A percentile compares a stretch with the other conserved stretches of the same genome.
These are phyloP conservation scores for Dalechampia spathulata DNA, from an alignment of 441 rosid genomes.

Conservation along the genomic window DNA sequence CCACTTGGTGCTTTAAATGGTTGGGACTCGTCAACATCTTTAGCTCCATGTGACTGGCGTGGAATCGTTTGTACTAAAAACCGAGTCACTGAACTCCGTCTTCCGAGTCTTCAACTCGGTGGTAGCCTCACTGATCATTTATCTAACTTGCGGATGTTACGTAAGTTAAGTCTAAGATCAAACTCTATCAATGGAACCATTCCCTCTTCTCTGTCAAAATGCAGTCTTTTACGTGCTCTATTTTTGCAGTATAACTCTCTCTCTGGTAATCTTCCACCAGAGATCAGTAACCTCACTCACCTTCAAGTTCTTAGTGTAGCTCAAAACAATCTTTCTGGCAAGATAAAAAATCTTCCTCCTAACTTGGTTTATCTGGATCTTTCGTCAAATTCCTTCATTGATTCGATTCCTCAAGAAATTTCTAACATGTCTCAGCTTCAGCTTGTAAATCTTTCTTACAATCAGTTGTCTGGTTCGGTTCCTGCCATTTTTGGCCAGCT, in stretches of 20 bases:
- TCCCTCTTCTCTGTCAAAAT: slow-evolving; percentile 67
- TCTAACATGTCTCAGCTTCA: slow-evolving; percentile 59
- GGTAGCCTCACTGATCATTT: slow-evolving; percentile 60
- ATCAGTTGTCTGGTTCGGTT: slow-evolving; percentile 62
- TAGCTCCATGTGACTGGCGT: slow-evolving; percentile 92
- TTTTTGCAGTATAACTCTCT: slow-evolving; percentile 83
- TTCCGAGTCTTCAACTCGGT: slow-evolving; percentile 70
- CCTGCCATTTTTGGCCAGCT: slow-evolving; percentile 64
- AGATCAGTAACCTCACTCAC: slow-evolving; percentile 45
- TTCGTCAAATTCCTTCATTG: slow-evolving; percentile 67
- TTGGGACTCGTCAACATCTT: slow-evolving; percentile 69
- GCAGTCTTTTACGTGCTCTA: slow-evolving; percentile 59
- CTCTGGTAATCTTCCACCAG: slow-evolving; percentile 62
- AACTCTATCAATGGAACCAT: slow-evolving; percentile 74
- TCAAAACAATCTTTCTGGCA: slow-evolving; percentile 69
- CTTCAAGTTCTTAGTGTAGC: slow-evolving; percentile 61
- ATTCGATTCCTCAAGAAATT: slow-evolving; percentile 44
- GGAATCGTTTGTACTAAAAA: slow-evolving; percentile 49
- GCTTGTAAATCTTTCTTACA: slow-evolving; percentile 71
- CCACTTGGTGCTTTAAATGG: slow-evolving; percentile 61
- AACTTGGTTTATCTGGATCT: slow-evolving; percentile 50
- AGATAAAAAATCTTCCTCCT: slow-evolving; percentile 49
- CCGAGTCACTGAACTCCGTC: slow-evolving; percentile 65
- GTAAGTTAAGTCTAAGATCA: slow-evolving; percentile 68
- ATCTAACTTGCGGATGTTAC: slow-evolving; percentile 42